Base-by-base conservation (phyloP, 345 rosid genomes). In the Anastatica hierochuntica region DNA sequence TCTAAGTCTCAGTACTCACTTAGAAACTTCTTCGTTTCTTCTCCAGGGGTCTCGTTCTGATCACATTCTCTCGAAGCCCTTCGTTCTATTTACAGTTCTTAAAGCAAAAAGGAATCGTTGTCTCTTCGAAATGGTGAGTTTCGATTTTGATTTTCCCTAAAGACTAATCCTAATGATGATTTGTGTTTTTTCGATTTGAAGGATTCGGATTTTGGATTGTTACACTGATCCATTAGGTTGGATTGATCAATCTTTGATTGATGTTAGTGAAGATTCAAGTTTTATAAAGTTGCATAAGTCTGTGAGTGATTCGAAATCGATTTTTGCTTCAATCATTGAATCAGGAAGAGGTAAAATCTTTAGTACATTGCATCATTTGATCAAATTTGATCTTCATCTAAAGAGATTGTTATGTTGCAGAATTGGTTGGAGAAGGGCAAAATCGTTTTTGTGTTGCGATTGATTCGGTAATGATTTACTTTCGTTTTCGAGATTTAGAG, bases 141-240 rank as follows among this genome's bases (percentile, higher is more conserved):
- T 19, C 6, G 14, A 35, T 27, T 31, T 31, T 4, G 2, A 0
- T 19, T 18, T 34, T 18, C 16, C n/a, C n/a, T n/a, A n/a, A n/a
- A n/a, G n/a, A n/a, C n/a, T n/a, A n/a, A n/a, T n/a, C n/a, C n/a
- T n/a, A n/a, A n/a, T n/a, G n/a, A n/a, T n/a, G n/a, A n/a, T n/a
- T n/a, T 34, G 8, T 34, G 11, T 27, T 14, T 51, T 36, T 33
- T n/a, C n/a, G n/a, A n/a, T 39, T 53, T 54, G 43, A 70, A 88
- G 95, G 88, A 56, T 85, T 78, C 79, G 60, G 47, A 68, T 88
- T 44, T 73, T 92, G 80, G 98, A 92, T 72, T 92, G 95, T 68
- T 92, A 79, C 53, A 69, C 75, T 15, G 90, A 92, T 72, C 95
- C 95, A 70, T 73, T 77, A 16, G 95, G 88, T 26, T 92, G 96